Conservation (phyloP, 495 filamentous ascomycete species). For the Massariosphaeria phaeospora region DNA sequence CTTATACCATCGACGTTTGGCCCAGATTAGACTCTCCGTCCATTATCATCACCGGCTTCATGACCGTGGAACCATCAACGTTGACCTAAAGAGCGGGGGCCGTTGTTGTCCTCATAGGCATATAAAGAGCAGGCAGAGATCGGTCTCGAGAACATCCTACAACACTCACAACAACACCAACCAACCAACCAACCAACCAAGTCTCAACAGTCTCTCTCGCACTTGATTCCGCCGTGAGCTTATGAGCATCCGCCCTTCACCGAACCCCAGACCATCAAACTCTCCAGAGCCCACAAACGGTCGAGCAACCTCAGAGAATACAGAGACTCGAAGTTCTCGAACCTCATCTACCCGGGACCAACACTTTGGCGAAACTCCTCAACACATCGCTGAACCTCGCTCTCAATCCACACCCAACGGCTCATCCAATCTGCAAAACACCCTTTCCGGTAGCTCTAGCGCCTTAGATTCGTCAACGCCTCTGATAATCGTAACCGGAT, state of each 20-base stretch:
- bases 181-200: background rate
- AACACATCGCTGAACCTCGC: slow-evolving; percentile 4
- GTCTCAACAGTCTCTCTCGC: background rate
- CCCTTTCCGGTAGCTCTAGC: background rate
- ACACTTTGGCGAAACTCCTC: slow-evolving; percentile 11
- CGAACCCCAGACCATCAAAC: slow-evolving; percentile 15
- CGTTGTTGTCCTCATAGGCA: background rate
- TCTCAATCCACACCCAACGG: background rate
- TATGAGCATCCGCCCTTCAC: slow-evolving; percentile 18
- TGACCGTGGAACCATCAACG: slow-evolving; percentile 11
- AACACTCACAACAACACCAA: slow-evolving; percentile 12
- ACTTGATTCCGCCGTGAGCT: background rate
- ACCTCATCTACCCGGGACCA: background rate
- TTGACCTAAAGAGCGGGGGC: background rate
- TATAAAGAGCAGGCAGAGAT: slow-evolving; percentile 21
- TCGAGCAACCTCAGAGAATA: background rate
- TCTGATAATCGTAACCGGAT: slow-evolving; percentile 18
- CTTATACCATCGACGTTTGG: slow-evolving; percentile 14
- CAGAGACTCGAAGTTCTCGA: slow-evolving; percentile 10
- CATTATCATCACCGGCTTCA: slow-evolving; percentile 10
- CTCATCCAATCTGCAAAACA: background rate
- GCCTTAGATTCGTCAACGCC: background rate
- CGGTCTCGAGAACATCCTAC: slow-evolving; percentile 10
- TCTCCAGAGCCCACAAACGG: background rate
- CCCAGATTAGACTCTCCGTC: slow-evolving; percentile 8